Evolutionary conservation across 805 yeast species (phyloP).

Genomic region (Kazachstania taianensis): DNA sequence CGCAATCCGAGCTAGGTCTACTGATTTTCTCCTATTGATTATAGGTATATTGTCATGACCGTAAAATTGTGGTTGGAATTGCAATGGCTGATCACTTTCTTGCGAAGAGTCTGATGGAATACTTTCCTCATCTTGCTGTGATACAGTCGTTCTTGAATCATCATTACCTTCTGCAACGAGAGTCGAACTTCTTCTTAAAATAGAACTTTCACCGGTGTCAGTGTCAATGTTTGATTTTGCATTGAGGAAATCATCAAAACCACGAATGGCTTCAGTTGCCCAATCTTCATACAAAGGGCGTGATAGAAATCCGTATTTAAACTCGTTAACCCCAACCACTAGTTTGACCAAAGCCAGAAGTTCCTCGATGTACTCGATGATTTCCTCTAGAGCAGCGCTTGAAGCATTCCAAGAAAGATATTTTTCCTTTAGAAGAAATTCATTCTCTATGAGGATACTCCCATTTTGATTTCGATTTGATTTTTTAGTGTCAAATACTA

Average conservation of each 20-base stretch:
- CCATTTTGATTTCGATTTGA: conserved; percentile 1
- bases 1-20: conserved; percentile 23
- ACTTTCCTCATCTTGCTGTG: conserved; percentile 1
- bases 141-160: not conserved
- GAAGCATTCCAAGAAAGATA: conserved; percentile 44
- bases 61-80: conserved; percentile 5
- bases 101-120: not conserved
- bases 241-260: conserved; percentile 24
- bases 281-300: conserved; percentile 36
- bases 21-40: conserved; percentile 5
- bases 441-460: conserved; percentile 12
- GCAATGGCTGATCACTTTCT: conserved; percentile 3
- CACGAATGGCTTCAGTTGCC: conserved; percentile 34
- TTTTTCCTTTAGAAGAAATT: conserved; percentile 29
- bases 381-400: conserved; percentile 39
- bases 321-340: conserved; percentile 39
- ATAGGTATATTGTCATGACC: conserved; percentile 7
- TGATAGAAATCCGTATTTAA: conserved; percentile 42
- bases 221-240: conserved; percentile 3
- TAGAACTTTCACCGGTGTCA: too few species aligned
- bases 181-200: too few species aligned
- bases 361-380: conserved; percentile 41
- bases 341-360: conserved; percentile 33
- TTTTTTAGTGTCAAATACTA: not conserved
- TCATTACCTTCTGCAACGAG: not conserved